phyloP scores from a whole-genome alignment of 768 basidiomycete species.

The Pleurotus tuoliensis region DNA sequence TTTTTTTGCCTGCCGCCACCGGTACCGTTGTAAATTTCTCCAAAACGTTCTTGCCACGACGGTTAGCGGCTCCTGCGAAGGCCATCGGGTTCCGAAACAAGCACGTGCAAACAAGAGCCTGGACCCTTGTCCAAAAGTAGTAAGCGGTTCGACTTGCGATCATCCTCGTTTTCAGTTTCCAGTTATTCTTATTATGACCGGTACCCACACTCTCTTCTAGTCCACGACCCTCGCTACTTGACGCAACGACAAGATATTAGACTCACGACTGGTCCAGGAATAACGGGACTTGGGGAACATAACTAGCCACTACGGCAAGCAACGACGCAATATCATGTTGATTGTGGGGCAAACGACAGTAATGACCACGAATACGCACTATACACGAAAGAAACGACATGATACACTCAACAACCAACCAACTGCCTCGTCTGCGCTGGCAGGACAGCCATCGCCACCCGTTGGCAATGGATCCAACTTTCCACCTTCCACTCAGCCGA shows the following conservation, averaged over 20 bases:
- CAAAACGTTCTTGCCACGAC: neutral
- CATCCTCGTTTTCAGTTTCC: constrained; percentile 5
- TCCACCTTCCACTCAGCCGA: neutral
- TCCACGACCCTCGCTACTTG: neutral
- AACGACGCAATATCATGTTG: neutral
- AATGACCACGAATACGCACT: neutral
- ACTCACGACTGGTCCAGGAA: neutral
- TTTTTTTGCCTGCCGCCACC: neutral
- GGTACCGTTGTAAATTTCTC: neutral
- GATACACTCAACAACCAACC: constrained; percentile 1
- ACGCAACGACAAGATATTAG: neutral
- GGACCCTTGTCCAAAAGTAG: constrained; percentile 3
- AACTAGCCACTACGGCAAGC: neutral
- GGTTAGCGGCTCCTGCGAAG: neutral
- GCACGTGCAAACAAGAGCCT: neutral
- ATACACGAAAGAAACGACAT: constrained; percentile 4
- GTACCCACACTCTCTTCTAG: constrained; percentile 7
- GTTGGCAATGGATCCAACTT: too few relatives aligned
- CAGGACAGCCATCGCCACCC: neutral
- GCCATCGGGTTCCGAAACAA: neutral
- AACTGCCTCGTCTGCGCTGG: neutral
- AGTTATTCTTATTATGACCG: constrained; percentile 8
- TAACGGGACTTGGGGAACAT: neutral
- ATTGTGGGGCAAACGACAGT: neutral
- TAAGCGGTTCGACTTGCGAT: constrained; percentile 5